These are phyloP conservation scores for Staphylotrichum tortipilum DNA, from an alignment of 495 filamentous ascomycete genomes.

Conservation along the genomic window DNA sequence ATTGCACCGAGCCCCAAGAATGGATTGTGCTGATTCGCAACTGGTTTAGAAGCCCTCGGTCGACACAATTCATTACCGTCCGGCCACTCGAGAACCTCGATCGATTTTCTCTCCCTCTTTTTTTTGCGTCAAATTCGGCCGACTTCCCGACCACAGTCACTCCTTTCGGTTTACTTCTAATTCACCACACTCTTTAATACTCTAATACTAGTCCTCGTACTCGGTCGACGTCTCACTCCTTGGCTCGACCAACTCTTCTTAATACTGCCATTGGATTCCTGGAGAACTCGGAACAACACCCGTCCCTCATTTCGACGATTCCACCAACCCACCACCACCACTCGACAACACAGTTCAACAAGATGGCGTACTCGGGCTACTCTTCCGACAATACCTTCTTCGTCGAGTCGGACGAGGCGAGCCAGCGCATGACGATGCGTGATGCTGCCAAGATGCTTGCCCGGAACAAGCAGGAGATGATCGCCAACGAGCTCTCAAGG, in stretches of 20 bases:
- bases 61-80: slow-evolving; percentile 30
- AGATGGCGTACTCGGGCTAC: slow-evolving; percentile 61
- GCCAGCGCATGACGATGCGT: slow-evolving; percentile 47
- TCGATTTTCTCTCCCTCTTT: slow-evolving; percentile 20
- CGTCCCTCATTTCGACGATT: slow-evolving; percentile 13
- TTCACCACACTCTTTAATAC: slow-evolving; percentile 49
- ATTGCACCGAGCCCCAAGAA: slow-evolving; percentile 8
- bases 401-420: slow-evolving; percentile 66
- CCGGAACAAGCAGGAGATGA: slow-evolving; percentile 67
- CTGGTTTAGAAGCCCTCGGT: slow-evolving; percentile 20
- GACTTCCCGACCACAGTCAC: slow-evolving; percentile 41
- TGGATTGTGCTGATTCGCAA: slow-evolving; percentile 15
- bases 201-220: slow-evolving; percentile 39
- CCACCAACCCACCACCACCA: too few relatives aligned
- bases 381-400: slow-evolving; percentile 62
- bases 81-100: slow-evolving; percentile 30
- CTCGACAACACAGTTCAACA: slow-evolving; percentile 28
- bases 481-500: slow-evolving; percentile 80
- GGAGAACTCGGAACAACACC: slow-evolving; percentile 42
- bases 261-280: slow-evolving; percentile 33
- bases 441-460: slow-evolving; percentile 67
- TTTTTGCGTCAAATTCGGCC: slow-evolving; percentile 19
- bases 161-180: slow-evolving; percentile 37
- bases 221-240: slow-evolving; percentile 38
- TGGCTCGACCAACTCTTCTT: slow-evolving; percentile 28